Conservation (phyloP, 2,329 filamentous ascomycete genomes). For the Teratosphaeria nubilosa region DNA sequence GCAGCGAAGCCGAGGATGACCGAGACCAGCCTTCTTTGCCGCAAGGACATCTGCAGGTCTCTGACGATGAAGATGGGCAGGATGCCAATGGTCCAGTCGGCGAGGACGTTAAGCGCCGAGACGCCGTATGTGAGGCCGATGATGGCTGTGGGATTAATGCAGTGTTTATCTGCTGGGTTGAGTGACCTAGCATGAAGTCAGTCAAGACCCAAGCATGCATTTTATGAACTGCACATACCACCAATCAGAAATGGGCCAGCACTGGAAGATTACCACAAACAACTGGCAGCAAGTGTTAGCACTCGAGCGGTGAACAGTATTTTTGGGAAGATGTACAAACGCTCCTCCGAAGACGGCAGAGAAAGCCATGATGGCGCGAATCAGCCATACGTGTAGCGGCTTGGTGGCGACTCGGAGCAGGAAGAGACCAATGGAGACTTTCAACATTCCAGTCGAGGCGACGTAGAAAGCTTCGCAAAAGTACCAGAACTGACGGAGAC, state of each 20-base stretch:
- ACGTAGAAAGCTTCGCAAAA: constrained; percentile 48
- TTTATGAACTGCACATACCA: constrained; percentile 29
- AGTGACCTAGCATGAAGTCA: constrained; percentile 12
- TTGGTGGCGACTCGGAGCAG: constrained; percentile 42
- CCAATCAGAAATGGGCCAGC: constrained; percentile 42
- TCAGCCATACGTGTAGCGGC: constrained; percentile 35
- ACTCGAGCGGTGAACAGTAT: no score
- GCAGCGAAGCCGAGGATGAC: constrained; percentile 31
- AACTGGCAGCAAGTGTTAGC: constrained; percentile 16
- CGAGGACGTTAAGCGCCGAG: constrained; percentile 29
- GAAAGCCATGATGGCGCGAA: constrained; percentile 38
- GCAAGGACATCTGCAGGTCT: constrained; percentile 30
- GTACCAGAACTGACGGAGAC: constrained; percentile 37
- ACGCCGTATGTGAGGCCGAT: constrained; percentile 30
- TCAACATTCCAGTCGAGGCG: constrained; percentile 37
- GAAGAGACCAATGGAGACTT: constrained; percentile 45
- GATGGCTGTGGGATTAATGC: constrained; percentile 36
- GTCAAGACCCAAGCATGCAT: no score
- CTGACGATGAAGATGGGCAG: constrained; percentile 34
- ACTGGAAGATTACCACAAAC: constrained; percentile 45
- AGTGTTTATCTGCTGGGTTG: constrained; percentile 29
- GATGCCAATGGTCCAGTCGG: constrained; percentile 32
- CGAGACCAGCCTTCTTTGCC: constrained; percentile 29
- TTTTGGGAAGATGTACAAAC: constrained; percentile 21
- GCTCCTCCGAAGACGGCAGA: constrained; percentile 36